phyloP scores from a whole-genome alignment of 768 basidiomycete genomes.

The Wakefieldia striispora region DNA sequence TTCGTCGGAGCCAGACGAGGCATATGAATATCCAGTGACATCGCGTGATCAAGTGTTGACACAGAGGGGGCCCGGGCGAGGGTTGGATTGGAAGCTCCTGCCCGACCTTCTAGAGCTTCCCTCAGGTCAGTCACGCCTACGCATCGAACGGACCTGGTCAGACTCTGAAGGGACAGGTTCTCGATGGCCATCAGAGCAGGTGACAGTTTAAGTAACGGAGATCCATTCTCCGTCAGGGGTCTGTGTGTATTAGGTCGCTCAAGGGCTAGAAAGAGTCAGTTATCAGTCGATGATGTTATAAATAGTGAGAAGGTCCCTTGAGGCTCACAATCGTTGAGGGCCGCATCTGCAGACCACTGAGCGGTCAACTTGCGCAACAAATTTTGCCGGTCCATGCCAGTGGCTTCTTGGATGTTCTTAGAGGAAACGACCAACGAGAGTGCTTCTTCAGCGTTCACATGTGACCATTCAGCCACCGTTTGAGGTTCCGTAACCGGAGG shows the following conservation, averaged over 20 bases:
- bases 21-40: constrained; percentile 43
- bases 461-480: constrained; percentile 27
- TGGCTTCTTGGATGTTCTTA: constrained; percentile 56
- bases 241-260: constrained; percentile 56
- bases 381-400: constrained; percentile 57
- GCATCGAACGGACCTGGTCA: constrained; percentile 73
- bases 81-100: constrained; percentile 77
- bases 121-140: constrained; percentile 87
- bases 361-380: constrained; percentile 53
- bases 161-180: constrained; percentile 83
- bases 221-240: constrained; percentile 64
- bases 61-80: constrained; percentile 68
- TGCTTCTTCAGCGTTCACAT: constrained; percentile 53
- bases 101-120: constrained; percentile 85
- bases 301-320: constrained; percentile 6
- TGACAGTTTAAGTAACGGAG: constrained; percentile 76
- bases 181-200: constrained; percentile 89
- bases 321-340: constrained; percentile 71
- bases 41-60: constrained; percentile 71
- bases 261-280: constrained; percentile 40
- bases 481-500: constrained; percentile 26
- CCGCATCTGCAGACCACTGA: constrained; percentile 73
- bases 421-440: constrained; percentile 55
- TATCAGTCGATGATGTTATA: constrained; percentile 7
- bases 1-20: constrained; percentile 45